Conservation (phyloP, 495 filamentous ascomycete genomes). For the Talaromyces liani region DNA sequence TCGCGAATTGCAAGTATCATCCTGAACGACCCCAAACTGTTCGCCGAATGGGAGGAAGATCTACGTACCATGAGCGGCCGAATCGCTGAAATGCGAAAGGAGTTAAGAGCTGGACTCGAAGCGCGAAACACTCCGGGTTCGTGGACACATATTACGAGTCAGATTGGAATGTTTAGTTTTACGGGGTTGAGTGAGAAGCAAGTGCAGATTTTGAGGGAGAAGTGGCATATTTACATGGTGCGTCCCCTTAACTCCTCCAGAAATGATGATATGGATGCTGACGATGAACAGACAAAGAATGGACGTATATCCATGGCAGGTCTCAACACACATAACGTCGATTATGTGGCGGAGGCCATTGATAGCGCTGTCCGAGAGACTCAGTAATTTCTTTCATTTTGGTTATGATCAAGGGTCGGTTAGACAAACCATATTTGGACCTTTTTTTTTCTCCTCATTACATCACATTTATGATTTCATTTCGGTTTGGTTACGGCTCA, state of each 20-base stretch:
- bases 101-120: constrained; percentile 69
- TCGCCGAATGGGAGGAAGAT: constrained; percentile 92
- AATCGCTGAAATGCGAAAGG: constrained; percentile 81
- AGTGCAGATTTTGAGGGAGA: constrained; percentile 69
- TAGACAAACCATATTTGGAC: neutral
- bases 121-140: constrained; percentile 71
- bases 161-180: constrained; percentile 99
- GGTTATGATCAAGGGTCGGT: neutral
- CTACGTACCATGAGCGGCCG: constrained; percentile 88
- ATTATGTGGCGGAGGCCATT: constrained; percentile 84
- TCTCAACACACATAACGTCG: constrained; percentile 81
- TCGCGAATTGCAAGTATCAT: constrained; percentile 77
- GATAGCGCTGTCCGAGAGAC: constrained; percentile 75
- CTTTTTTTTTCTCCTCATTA: neutral
- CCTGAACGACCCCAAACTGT: constrained; percentile 75
- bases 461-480: too few species aligned
- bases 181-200: constrained; percentile 84
- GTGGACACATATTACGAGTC: constrained; percentile 95
- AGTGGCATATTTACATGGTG: constrained; percentile 87
- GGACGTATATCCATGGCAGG: constrained; percentile 96
- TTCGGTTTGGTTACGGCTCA: neutral
- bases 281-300: constrained; percentile 69
- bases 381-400: constrained; percentile 14
- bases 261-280: neutral
- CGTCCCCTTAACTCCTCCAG: constrained; percentile 8